Evolutionary conservation across 2,329 filamentous ascomycete species (phyloP), one percentile per base, ranked within the genome.

Genomic region (Allantophomopsis cytisporea): DNA sequence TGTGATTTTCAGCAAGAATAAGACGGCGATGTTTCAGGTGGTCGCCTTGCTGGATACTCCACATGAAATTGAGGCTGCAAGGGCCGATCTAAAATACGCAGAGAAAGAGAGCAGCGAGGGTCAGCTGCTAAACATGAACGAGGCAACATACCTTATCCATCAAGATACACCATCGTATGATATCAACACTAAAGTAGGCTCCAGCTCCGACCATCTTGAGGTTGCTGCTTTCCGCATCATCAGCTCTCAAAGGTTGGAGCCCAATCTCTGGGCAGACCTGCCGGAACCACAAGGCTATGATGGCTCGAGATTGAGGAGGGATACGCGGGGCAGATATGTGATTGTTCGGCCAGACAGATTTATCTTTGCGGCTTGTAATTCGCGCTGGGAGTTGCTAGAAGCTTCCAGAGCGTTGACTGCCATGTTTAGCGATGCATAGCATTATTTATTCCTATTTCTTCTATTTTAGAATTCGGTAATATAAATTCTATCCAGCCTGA

Each of bases 311-410:
- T 48, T 43, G 20, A 50, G 49, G 15, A 36, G 54, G 4, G 40
- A 40, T 4, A 36, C 43, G 2, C 47, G 49, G 7, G 28, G 7
- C 8, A 44, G 43, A 34, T 60, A 51, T 44, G 47, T 55, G 7
- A 48, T 60, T 35, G 35, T 60, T 13, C 45, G 58, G 37, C 48
- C 47, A 1, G 58, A 60, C 40, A 47, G 57, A 1, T 55, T 59
- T 36, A 48, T 60, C 3, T 61, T 54, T 47, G 57, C 56, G 5
- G 48, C 51, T 4, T 58, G 54, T 42, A 20, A 20, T 20, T 20
- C 18, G 18, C 18, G 18, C 18, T 20, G 4, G 4, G 18, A 20
- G 4, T 20, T 20, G 7, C 7, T 7, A 20, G 18, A 20, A 20
- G 18, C 18, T 20, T 4, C 7, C 4, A 20, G 7, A 7, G 7